Conservation (phyloP, 148 eudicot genomes). For the Mesembryanthemum crystallinum region DNA sequence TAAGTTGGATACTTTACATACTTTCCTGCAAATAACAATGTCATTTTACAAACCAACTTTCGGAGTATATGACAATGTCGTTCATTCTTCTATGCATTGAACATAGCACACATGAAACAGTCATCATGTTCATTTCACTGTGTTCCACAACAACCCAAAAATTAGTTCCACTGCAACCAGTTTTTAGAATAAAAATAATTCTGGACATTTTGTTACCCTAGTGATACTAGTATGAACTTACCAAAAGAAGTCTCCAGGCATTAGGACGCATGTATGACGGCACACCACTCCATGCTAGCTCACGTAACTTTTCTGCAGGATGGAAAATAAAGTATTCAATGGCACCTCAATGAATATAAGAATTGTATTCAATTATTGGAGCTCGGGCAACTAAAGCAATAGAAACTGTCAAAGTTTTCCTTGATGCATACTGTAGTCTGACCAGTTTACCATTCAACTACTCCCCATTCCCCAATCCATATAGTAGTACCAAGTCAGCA, state of each 20-base stretch:
- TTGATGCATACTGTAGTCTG: constrained; percentile 5
- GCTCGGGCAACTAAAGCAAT: background rate
- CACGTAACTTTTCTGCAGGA: constrained; percentile 75
- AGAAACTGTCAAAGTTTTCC: background rate
- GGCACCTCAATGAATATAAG: background rate
- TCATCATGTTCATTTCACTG: background rate
- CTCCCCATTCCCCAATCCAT: background rate
- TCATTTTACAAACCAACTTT: background rate
- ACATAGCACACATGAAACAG: background rate
- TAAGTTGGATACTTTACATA: background rate
- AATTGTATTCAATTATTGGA: background rate
- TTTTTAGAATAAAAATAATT: background rate
- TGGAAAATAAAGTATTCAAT: constrained; percentile 6
- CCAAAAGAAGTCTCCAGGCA: constrained; percentile 95
- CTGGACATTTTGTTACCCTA: background rate
- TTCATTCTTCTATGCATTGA: background rate
- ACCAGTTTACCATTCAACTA: background rate
- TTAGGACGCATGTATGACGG: constrained; percentile 87
- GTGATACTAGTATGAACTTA: constrained; percentile 29
- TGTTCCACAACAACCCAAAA: background rate
- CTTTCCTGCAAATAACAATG: background rate
- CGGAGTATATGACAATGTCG: background rate
- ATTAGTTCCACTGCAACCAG: background rate
- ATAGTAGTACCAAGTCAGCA: background rate
- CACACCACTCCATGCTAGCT: constrained; percentile 92